These are phyloP conservation scores for Barnettozyma californica DNA, from an alignment of 805 yeast species.

Conservation along the genomic window DNA sequence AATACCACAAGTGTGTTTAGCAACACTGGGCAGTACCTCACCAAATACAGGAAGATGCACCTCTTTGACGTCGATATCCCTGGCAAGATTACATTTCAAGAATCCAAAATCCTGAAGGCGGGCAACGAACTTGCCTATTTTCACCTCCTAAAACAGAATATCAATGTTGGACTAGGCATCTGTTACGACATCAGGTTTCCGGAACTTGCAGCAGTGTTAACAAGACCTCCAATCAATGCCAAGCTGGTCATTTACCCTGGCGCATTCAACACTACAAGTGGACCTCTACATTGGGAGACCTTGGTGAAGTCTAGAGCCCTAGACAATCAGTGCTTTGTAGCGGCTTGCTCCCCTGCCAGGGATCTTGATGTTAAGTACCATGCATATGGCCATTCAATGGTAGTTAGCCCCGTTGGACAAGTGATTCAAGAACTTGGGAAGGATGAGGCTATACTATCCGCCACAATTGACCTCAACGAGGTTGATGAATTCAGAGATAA, in stretches of 20 bases:
- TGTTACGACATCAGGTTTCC: conserved; percentile 82
- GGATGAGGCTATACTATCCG: conserved; percentile 64
- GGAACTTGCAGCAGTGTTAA: conserved; percentile 63
- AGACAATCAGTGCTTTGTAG: conserved; percentile 66
- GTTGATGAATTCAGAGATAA: conserved; percentile 51
- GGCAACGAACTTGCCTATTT: conserved; percentile 15
- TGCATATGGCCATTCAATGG: conserved; percentile 63
- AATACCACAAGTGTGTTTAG: conserved; percentile 73
- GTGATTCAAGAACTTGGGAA: conserved; percentile 68
- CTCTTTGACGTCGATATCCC: conserved; percentile 54
- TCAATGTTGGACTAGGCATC: conserved; percentile 86
- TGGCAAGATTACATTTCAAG: conserved; percentile 83
- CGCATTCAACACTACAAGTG: conserved; percentile 80
- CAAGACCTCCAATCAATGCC: conserved; percentile 37
- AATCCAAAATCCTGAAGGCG: conserved; percentile 31
- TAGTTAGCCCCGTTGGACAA: conserved; percentile 58
- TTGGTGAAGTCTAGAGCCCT: conserved; percentile 70
- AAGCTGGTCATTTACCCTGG: conserved; percentile 80
- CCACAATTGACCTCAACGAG: conserved; percentile 56
- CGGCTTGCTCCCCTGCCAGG: conserved; percentile 87
- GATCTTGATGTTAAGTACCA: conserved; percentile 56
- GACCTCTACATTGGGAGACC: conserved; percentile 79
- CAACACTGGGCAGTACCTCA: conserved; percentile 68
- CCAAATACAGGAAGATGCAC: conserved; percentile 19
- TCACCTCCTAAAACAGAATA: conserved; percentile 50